A percentile compares a stretch with the other conserved stretches of the same genome.
Evolutionary conservation across 306 rosid species (phyloP).

Genomic region (Acacia acuminata): DNA sequence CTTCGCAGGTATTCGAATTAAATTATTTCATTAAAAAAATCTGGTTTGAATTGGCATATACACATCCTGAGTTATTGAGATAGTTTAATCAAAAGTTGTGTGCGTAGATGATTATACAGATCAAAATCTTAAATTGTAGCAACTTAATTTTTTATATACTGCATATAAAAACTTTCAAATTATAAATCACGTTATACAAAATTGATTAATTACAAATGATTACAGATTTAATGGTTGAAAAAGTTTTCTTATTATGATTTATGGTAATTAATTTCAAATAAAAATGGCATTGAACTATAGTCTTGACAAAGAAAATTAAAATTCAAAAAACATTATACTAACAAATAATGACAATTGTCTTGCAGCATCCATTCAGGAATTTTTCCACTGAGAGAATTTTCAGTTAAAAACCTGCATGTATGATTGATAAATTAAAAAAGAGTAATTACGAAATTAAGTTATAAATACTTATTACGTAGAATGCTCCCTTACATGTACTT

Average conservation of each 20-base stretch:
- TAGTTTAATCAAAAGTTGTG: background rate
- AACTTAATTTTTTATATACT: too few species aligned
- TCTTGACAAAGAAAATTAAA: background rate
- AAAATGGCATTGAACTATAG: background rate
- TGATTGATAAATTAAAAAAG: too few species aligned
- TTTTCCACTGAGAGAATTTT: background rate
- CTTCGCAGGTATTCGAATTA: too few species aligned
- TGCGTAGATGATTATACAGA: too few species aligned
- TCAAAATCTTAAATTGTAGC: background rate
- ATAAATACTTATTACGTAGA: background rate
- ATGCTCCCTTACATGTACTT: constrained; percentile 48
- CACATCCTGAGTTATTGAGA: too few species aligned
- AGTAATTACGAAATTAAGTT: background rate
- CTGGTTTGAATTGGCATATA: background rate
- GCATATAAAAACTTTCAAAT: too few species aligned
- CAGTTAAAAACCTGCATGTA: background rate
- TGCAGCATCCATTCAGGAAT: background rate
- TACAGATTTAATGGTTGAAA: too few species aligned
- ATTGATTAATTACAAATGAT: too few species aligned
- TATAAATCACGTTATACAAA: too few species aligned
- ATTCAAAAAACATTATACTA: background rate
- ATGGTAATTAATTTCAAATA: too few species aligned
- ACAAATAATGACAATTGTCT: background rate
- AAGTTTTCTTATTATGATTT: too few species aligned
- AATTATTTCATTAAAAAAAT: too few species aligned